Evolutionary conservation across 2,329 filamentous ascomycete species (phyloP).

Genomic region (Anthostomella pinea): DNA sequence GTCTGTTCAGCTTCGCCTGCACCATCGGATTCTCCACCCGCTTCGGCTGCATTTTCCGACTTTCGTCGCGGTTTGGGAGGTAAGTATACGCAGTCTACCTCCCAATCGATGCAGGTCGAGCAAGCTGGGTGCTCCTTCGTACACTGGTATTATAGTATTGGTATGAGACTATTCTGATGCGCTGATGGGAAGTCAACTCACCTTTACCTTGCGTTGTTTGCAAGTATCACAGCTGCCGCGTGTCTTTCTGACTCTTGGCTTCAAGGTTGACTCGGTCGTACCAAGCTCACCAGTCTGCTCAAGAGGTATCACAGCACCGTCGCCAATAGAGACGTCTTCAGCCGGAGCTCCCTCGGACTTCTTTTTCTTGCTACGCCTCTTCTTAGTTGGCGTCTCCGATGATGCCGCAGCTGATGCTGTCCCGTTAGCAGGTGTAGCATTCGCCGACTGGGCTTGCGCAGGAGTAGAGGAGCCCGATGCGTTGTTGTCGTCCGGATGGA

Average conservation of each 20-base stretch:
- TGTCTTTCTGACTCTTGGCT: constrained; percentile 26
- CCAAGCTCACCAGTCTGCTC: constrained; percentile 26
- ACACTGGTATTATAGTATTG: constrained; percentile 25
- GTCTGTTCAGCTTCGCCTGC: constrained; percentile 15
- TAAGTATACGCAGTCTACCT: constrained; percentile 28
- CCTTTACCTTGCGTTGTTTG: constrained; percentile 28
- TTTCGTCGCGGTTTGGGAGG: constrained; percentile 28
- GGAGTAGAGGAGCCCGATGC: constrained; percentile 26
- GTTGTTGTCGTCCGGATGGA: constrained; percentile 46
- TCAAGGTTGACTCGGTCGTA: constrained; percentile 26
- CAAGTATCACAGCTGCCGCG: constrained; percentile 34
- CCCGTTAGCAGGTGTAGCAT: constrained; percentile 13
- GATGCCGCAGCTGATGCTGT: constrained; percentile 10
- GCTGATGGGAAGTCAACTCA: constrained; percentile 11
- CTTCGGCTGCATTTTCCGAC: constrained; percentile 21
- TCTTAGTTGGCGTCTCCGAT: constrained; percentile 27
- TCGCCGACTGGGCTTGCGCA: constrained; percentile 13
- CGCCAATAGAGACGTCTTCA: constrained; percentile 22
- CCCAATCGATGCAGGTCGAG: constrained; percentile 25
- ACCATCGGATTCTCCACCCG: constrained; percentile 19
- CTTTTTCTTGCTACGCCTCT: constrained; percentile 27
- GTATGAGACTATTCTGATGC: no score
- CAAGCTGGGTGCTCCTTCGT: constrained; percentile 36
- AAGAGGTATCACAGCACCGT: constrained; percentile 25
- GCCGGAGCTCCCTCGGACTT: constrained; percentile 17